Evolutionary conservation across 1,284 basidiomycete genomes (phyloP).

Genomic region (Neolentinus lepideus): DNA sequence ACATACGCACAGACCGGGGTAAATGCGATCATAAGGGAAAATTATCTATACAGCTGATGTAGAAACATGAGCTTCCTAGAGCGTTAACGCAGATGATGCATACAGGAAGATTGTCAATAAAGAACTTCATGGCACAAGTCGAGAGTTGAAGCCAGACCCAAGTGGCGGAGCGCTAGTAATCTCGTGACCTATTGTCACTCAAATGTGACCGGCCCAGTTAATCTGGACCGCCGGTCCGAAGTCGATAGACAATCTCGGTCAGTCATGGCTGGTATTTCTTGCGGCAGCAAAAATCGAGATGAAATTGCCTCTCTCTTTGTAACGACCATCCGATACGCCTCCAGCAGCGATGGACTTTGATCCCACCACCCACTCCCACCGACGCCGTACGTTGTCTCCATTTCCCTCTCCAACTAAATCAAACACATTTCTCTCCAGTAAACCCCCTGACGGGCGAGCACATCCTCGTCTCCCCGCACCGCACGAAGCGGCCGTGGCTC

Average conservation of each 20-base stretch:
- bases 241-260: neutral
- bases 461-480: slow-evolving; percentile 81
- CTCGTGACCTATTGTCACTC: neutral
- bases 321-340: slow-evolving; percentile 9
- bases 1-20: slow-evolving; percentile 51
- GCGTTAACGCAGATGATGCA: slow-evolving; percentile 16
- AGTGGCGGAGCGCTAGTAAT: neutral
- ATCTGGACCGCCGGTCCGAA: too few relatives aligned
- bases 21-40: slow-evolving; percentile 90
- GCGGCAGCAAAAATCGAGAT: neutral
- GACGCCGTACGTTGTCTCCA: slow-evolving; percentile 47
- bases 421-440: slow-evolving; percentile 31
- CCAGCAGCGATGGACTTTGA: slow-evolving; percentile 49
- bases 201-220: too few relatives aligned
- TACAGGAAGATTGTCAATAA: slow-evolving; percentile 91
- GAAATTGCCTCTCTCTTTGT: neutral
- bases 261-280: neutral
- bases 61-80: slow-evolving; percentile 5
- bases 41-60: slow-evolving; percentile 48
- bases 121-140: slow-evolving; percentile 79
- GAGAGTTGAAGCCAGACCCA: neutral
- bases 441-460: slow-evolving; percentile 79
- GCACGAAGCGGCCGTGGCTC: slow-evolving; percentile 77
- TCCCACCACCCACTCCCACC: slow-evolving; percentile 62
- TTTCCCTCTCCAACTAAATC: neutral